Percentiles rank a stretch among this genome's conserved stretches.
Conservation (phyloP, 176 grass and related monocot genomes). For the Phyllostachys edulis region DNA sequence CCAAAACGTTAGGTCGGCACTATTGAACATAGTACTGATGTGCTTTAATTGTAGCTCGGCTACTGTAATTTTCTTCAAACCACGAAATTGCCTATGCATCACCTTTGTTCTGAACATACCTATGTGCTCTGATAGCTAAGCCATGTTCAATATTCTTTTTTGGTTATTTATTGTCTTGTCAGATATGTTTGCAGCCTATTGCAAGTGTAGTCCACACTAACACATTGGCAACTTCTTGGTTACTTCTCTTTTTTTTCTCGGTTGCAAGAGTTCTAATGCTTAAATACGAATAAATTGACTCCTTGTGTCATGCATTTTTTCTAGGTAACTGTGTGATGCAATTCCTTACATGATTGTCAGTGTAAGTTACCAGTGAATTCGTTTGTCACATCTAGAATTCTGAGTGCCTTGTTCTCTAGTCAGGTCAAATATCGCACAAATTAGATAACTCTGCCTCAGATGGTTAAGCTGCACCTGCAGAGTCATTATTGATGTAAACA, state of each 20-base stretch:
- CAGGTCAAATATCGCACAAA: not conserved
- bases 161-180: not conserved
- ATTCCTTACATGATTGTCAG: not conserved
- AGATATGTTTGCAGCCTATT: not conserved
- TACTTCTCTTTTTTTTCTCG: too few species aligned
- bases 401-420: not conserved
- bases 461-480: not conserved
- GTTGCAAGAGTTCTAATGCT: not conserved
- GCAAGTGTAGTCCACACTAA: not conserved
- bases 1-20: not conserved
- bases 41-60: not conserved
- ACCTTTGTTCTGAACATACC: not conserved
- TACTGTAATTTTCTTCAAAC: not conserved
- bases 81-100: not conserved
- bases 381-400: not conserved
- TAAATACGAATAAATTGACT: not conserved
- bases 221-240: not conserved
- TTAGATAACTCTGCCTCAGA: not conserved
- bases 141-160: not conserved
- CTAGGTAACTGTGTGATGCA: not conserved
- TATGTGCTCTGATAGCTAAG: not conserved
- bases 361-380: not conserved
- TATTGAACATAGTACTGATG: not conserved
- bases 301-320: not conserved
- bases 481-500: not conserved